Conservation (phyloP, 75 land plant species). For the Pinus taeda region DNA sequence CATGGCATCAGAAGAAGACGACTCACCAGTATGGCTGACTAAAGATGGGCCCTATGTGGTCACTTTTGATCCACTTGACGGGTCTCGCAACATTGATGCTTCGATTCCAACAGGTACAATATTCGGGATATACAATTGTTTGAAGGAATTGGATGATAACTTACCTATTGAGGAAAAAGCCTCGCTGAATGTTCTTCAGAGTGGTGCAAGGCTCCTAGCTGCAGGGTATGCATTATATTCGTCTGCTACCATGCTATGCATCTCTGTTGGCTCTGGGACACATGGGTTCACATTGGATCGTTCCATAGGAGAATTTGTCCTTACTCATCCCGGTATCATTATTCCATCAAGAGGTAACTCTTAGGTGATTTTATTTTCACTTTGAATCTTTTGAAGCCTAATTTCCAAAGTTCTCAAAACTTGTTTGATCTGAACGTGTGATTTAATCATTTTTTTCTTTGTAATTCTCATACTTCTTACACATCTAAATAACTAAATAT, state of each 20-base stretch:
- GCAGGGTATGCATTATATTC: slow-evolving; percentile 93
- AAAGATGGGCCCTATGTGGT: slow-evolving; percentile 84
- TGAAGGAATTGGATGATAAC: slow-evolving; percentile 62
- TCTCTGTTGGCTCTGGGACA: slow-evolving; percentile 84
- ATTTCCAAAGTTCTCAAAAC: too few species aligned
- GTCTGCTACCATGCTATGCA: slow-evolving; percentile 89
- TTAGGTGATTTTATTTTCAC: not conserved
- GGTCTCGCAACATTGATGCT: slow-evolving; percentile 97
- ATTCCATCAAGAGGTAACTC: slow-evolving; percentile 81
- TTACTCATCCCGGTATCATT: slow-evolving; percentile 69
- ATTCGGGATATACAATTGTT: slow-evolving; percentile 77
- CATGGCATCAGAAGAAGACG: slow-evolving; percentile 95
- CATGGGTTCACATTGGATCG: slow-evolving; percentile 87
- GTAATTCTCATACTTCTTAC: not conserved
- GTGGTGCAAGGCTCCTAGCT: slow-evolving; percentile 74
- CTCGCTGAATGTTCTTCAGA: slow-evolving; percentile 80
- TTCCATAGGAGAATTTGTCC: slow-evolving; percentile 89
- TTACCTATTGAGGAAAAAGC: slow-evolving; percentile 78
- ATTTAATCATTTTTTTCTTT: not conserved
- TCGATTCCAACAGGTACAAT: slow-evolving; percentile 98
- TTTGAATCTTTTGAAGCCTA: too few species aligned
- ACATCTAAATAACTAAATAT: not conserved
- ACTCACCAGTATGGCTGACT: slow-evolving; percentile 64
- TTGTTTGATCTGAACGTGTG: not conserved
- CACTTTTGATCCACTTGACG: slow-evolving; percentile 93